Base-by-base conservation (phyloP, 768 basidiomycete species). In the Cystobasidium ongulense region DNA sequence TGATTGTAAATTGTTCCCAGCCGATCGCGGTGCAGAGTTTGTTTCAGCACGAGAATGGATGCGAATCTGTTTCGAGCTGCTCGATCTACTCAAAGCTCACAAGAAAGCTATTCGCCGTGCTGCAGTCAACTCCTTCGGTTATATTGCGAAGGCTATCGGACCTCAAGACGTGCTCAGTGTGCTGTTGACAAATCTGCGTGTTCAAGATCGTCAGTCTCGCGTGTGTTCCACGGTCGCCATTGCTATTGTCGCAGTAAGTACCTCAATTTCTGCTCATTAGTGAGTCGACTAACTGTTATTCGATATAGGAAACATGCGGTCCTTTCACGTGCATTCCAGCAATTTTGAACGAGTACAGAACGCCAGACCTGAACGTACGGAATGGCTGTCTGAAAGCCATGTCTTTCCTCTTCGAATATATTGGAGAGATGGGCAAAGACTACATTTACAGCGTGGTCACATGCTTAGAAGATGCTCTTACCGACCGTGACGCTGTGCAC, bases 41-140 rank as follows among this genome's bases (percentile, higher is more conserved):
- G 95, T 99, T 0, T 94, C 96, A 18, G 95, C 96, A 11, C 88
- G 96, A 79, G 96, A 99, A 82, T 98, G 95, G 96, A 99, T 99
- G 96, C 89, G 96, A 80, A 98, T 99, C 80, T 98, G 96, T 81
- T 98, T 99, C 82, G 96, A 99, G 80, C 83, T 99, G 38, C 86
- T 99, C 63, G 96, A 98, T 80, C 85, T 99, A 29, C 86, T 98
- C 78, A 98, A 98, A 81, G 96, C 96, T 10, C 96, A 99, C 84
- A 99, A 99, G 84, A 97, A 97, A 82, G 95, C 90, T 52, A 99
- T 98, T 80, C 90, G 96, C 67, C 91, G 95, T 80, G 96, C 95
- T 0, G 95, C 96, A 25, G 96, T 98, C 83, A 97, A 99, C 84
- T 96, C 95, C 0, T 99, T 99, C 78, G 96, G 96, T 78, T 99